Evolutionary conservation across 1,284 basidiomycete species (phyloP).

Genomic region (Salmacisia buchloeana): DNA sequence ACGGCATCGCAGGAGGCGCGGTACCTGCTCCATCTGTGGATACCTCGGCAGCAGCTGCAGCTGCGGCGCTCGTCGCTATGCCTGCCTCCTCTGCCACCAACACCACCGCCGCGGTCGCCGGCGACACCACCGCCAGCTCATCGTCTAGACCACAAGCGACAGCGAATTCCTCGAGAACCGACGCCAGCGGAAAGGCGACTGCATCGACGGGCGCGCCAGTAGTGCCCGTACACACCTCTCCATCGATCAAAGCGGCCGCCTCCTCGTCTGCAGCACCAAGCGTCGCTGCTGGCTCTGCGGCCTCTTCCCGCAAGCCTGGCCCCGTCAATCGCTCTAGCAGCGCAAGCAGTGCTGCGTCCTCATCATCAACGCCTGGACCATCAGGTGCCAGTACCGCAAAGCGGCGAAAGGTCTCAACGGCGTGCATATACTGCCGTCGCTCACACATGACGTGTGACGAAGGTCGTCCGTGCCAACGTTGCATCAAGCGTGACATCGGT

Average conservation of each 20-base stretch:
- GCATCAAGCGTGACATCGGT: constrained; percentile 54
- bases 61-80: background rate
- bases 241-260: no score
- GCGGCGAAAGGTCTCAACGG: constrained; percentile 52
- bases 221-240: no score
- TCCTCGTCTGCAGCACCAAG: background rate
- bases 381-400: constrained; percentile 14
- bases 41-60: background rate
- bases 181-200: background rate
- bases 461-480: constrained; percentile 50
- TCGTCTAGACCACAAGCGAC: background rate
- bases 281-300: no score
- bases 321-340: no score
- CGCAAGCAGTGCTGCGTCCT: background rate
- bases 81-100: background rate
- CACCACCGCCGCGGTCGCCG: background rate
- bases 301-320: no score
- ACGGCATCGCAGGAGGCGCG: no score
- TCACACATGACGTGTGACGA: constrained; percentile 64
- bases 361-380: background rate
- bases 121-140: background rate
- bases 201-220: no score
- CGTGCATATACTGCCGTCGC: constrained; percentile 84
- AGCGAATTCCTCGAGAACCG: background rate
- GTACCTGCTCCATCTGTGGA: no score